Evolutionary conservation across 2,329 filamentous ascomycete species (phyloP), one percentile per base, ranked within the genome.

Genomic region (Didymellaceae sp.): DNA sequence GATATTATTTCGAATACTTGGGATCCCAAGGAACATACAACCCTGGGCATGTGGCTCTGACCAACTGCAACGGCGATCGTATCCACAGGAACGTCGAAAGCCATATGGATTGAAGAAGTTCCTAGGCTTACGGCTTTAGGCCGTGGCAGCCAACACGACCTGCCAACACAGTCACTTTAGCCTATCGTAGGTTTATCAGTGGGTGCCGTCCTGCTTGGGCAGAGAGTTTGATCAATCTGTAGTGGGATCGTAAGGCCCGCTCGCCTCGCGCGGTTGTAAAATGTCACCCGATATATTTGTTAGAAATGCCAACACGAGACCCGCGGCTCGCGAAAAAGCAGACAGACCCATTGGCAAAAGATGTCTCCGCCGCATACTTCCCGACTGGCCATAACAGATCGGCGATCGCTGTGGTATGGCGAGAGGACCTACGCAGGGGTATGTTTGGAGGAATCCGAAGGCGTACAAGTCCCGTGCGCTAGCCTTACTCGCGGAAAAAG

Each of bases 361-460:
- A 8, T 4, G 16, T 21, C 5, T 35, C 25, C 5, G 37, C 31
- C 24, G 17, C 32, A 25, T 22, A 26, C 32, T 38, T 35, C 38
- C 32, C 16, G 25, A 52, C 25, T 42, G 42, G 32, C 32, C 17
- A 25, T 40, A 38, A 31, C 10, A 20, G 20, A 52, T 52, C 48
- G 48, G 38, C 42, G 48, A 52, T 52, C 32, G 42, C 37, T 31
- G 5, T 43, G 32, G 40, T 42, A 43, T 42, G 42, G 43, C 48
- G 31, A 43, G 42, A 18, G 37, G 41, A 52, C 32, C 26, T 38
- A 26, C 48, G 35, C 48, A 46, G 26, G 42, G 48, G 39, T 44
- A 11, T 32, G 20, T 7, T 40, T 32, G 16, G 24, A 31, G 24
- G 41, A 14, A 22, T 24, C 25, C 28, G 30, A 45, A 40, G 41